Conservation (phyloP, 2,329 filamentous ascomycete species). For the Arthrobotrys sinensis region DNA sequence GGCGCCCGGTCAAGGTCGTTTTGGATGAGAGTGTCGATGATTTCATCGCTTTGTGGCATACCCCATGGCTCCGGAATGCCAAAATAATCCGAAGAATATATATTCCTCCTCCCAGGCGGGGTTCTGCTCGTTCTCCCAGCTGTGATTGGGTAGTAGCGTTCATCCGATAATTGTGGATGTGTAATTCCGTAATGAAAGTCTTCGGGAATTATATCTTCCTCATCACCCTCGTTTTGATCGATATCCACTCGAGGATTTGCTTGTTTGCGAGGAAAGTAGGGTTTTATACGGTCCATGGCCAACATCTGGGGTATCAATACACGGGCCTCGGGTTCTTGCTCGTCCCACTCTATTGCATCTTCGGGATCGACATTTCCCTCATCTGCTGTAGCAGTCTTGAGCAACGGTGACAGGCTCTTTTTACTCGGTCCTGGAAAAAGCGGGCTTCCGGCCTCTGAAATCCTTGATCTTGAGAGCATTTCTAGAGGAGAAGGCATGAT, state of each 20-base stretch:
- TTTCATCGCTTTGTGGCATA: background rate
- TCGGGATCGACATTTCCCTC: constrained; percentile 6
- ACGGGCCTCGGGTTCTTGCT: background rate
- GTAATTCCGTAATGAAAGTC: background rate
- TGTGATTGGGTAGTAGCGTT: background rate
- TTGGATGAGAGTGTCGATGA: background rate
- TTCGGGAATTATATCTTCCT: background rate
- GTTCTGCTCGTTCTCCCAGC: background rate
- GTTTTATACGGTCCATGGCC: constrained; percentile 2
- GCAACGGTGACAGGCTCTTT: background rate
- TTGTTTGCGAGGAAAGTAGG: background rate
- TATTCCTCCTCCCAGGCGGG: background rate
- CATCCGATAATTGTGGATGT: background rate
- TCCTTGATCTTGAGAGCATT: background rate
- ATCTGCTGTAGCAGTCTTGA: background rate
- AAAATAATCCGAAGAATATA: constrained; percentile 14
- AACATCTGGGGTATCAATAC: constrained; percentile 9
- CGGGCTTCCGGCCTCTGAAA: background rate
- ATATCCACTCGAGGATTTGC: background rate
- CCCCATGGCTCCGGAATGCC: background rate
- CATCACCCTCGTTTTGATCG: background rate
- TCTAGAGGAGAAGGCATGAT: constrained; percentile 14
- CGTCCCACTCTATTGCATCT: constrained; percentile 7
- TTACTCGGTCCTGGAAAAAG: background rate
- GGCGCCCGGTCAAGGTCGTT: background rate